A percentile compares a stretch with the other conserved stretches of the same genome.
Evolutionary conservation across 306 rosid species (phyloP).

Genomic region (Pyrus communis): DNA sequence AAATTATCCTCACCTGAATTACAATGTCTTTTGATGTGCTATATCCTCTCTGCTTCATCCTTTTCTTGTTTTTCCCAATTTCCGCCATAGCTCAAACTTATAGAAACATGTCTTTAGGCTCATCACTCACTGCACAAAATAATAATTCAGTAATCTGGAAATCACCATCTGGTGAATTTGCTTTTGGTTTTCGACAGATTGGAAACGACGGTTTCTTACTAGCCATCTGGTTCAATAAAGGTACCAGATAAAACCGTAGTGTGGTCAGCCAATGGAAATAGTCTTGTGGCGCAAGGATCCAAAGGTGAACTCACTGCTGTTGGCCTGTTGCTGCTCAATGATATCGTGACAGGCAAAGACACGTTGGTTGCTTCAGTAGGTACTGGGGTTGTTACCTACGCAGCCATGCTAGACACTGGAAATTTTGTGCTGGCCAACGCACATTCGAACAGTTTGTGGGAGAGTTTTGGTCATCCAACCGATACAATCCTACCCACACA

Average conservation of each 20-base stretch:
- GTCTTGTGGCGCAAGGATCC: not conserved
- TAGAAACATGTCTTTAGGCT: slow-evolving; percentile 15
- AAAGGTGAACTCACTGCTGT: not conserved
- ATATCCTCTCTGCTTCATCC: not conserved
- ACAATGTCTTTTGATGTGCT: not conserved
- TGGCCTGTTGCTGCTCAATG: not conserved
- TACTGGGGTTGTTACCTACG: slow-evolving; percentile 14
- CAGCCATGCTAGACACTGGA: slow-evolving; percentile 44
- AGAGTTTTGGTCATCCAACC: slow-evolving; percentile 41
- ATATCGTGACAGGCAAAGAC: not conserved
- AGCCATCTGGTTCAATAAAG: slow-evolving; percentile 39
- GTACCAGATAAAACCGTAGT: slow-evolving; percentile 21
- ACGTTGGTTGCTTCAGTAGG: not conserved
- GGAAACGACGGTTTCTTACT: slow-evolving; percentile 15
- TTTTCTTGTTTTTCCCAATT: not conserved
- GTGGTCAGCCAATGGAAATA: not conserved
- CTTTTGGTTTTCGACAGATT: slow-evolving; percentile 30
- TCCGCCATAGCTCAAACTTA: not conserved
- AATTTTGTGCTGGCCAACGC: slow-evolving; percentile 34
- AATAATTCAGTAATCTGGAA: not conserved
- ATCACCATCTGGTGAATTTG: slow-evolving; percentile 34
- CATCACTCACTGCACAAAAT: slow-evolving; percentile 9
- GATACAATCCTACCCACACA: slow-evolving; percentile 55
- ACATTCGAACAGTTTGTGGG: slow-evolving; percentile 19
- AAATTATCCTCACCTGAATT: no score